Conservation (phyloP, 305 asterid species). For the Galium porrigens region DNA sequence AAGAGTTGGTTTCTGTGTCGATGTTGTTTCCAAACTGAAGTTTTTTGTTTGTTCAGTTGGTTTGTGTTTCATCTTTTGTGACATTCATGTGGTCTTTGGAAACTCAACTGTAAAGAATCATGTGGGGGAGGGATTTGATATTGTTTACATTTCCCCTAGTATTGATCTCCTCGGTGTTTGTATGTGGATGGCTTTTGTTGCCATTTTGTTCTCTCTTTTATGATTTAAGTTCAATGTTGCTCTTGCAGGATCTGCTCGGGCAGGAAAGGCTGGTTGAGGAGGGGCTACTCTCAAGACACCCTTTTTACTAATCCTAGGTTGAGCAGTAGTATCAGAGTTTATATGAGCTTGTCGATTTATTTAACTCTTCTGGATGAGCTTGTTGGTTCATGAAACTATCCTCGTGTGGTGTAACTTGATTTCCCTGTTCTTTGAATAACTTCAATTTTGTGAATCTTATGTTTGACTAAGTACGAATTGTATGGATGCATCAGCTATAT, state of each 20-base stretch:
- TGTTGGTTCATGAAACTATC: conserved; percentile 1
- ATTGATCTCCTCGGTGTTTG: too few species aligned
- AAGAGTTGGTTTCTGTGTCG: neutral
- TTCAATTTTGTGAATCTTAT: conserved; percentile 4
- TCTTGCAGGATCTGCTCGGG: conserved; percentile 15
- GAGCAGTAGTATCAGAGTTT: conserved; percentile 5
- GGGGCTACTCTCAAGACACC: neutral
- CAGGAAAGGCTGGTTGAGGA: conserved; percentile 7
- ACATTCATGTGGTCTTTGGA: neutral
- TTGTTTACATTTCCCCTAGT: neutral
- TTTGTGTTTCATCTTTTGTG: neutral
- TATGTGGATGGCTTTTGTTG: too few species aligned
- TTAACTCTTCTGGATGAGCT: neutral
- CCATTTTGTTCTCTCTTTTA: too few species aligned
- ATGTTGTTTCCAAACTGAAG: neutral
- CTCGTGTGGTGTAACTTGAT: neutral
- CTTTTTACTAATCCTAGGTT: neutral
- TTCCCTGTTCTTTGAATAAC: conserved; percentile 7
- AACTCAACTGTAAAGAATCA: neutral
- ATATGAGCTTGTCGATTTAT: neutral
- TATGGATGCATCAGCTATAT: neutral
- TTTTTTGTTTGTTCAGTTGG: neutral
- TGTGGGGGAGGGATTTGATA: neutral
- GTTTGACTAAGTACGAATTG: conserved; percentile 13
- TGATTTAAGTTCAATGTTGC: neutral